These are phyloP conservation scores for Rhodomyrtus psidioides DNA, from an alignment of 441 rosid genomes.

Conservation along the genomic window DNA sequence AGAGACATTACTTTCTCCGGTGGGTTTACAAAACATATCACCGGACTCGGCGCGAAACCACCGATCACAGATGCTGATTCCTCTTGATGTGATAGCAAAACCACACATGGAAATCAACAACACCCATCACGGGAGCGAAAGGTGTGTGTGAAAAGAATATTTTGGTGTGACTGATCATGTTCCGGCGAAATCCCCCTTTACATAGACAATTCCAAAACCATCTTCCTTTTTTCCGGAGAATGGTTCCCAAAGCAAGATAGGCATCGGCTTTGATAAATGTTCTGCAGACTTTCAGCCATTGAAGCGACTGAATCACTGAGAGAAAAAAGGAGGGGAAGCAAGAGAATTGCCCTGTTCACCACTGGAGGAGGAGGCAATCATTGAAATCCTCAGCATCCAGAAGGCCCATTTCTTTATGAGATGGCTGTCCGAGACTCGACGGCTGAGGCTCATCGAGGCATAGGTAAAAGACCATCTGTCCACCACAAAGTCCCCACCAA, in stretches of 20 bases:
- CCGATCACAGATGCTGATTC: background rate
- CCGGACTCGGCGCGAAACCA: background rate
- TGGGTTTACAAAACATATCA: background rate
- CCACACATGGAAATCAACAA: background rate
- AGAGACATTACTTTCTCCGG: background rate
- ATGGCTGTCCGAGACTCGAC: background rate
- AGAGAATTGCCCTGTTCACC: background rate
- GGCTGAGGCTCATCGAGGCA: background rate
- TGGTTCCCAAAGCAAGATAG: background rate
- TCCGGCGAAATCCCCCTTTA: background rate
- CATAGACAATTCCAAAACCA: background rate
- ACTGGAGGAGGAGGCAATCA: background rate
- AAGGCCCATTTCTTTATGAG: background rate
- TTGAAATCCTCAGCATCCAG: background rate
- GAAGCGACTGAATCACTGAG: background rate
- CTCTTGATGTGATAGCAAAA: background rate
- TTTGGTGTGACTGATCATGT: background rate
- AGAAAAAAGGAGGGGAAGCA: background rate
- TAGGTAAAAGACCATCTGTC: background rate
- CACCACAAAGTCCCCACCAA: background rate
- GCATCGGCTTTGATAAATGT: background rate
- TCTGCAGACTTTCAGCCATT: background rate
- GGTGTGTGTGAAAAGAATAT: constrained; percentile 22
- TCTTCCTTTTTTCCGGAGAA: background rate
- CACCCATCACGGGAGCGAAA: background rate